Evolutionary conservation across 1,139 yeast species (phyloP).

Genomic region (Lodderomyces jiufengensis): DNA sequence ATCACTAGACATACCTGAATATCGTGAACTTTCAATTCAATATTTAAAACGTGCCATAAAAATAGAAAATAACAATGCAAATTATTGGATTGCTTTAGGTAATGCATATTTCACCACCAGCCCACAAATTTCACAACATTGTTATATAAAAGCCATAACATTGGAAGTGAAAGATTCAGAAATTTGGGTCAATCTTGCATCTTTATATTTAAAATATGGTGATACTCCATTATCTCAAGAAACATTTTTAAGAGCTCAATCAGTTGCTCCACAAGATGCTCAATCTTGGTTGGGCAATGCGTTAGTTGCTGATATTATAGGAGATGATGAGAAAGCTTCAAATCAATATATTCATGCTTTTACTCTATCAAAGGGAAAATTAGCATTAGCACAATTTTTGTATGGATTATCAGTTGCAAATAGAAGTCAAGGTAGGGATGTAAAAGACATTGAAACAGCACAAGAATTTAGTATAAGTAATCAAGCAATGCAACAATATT

Average conservation of each 20-base stretch:
- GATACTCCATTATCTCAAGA: slow-evolving; percentile 73
- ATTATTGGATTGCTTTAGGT: slow-evolving; percentile 83
- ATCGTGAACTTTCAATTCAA: slow-evolving; percentile 49
- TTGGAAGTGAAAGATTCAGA: slow-evolving; percentile 64
- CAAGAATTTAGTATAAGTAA: slow-evolving; percentile 68
- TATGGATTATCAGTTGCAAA: slow-evolving; percentile 61
- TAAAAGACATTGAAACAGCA: slow-evolving; percentile 53
- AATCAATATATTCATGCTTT: slow-evolving; percentile 73
- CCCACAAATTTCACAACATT: slow-evolving; percentile 83
- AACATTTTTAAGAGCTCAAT: slow-evolving; percentile 71
- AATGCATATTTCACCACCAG: slow-evolving; percentile 56
- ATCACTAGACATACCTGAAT: slow-evolving; percentile 19
- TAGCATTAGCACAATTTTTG: slow-evolving; percentile 66
- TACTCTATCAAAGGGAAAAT: slow-evolving; percentile 68
- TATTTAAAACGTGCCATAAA: slow-evolving; percentile 65
- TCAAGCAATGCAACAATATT: slow-evolving; percentile 68
- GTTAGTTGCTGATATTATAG: slow-evolving; percentile 56
- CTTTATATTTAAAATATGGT: slow-evolving; percentile 64
- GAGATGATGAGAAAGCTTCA: slow-evolving; percentile 50
- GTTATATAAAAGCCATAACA: slow-evolving; percentile 78
- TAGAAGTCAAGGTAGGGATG: slow-evolving; percentile 41
- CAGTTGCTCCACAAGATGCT: slow-evolving; percentile 74
- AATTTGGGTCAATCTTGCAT: slow-evolving; percentile 82
- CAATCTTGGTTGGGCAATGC: slow-evolving; percentile 92
- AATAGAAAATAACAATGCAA: slow-evolving; percentile 64